Evolutionary conservation across 352 stramenopile genomes (phyloP).

Genomic region (Globisporangium irregulare): DNA sequence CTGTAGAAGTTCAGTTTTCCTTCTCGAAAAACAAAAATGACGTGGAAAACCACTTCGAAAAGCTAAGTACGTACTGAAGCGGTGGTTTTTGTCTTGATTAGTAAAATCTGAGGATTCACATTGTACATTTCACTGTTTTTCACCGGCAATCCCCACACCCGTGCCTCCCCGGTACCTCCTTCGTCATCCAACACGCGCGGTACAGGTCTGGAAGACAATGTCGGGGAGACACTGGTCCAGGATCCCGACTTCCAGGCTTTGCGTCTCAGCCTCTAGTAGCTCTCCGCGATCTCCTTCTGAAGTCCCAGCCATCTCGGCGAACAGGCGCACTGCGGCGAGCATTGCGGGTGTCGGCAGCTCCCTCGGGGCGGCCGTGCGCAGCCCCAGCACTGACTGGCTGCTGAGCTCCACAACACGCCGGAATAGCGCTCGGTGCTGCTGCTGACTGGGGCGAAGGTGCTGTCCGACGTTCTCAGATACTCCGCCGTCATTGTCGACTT

Average conservation of each 20-base stretch:
- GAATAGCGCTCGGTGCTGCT: neutral
- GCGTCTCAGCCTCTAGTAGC: no score
- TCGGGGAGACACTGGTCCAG: constrained; percentile 17
- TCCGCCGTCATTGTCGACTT: neutral
- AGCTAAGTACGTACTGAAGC: no score
- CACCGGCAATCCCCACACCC: no score
- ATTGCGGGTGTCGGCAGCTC: constrained; percentile 19
- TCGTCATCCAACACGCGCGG: neutral
- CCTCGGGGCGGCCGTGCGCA: constrained; percentile 18
- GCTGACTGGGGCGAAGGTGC: neutral
- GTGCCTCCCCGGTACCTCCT: no score
- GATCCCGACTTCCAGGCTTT: neutral
- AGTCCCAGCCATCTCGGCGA: neutral
- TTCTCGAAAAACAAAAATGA: no score
- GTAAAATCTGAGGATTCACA: no score
- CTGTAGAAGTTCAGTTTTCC: no score
- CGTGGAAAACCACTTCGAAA: no score
- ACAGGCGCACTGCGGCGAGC: constrained; percentile 12
- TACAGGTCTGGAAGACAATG: constrained; percentile 8
- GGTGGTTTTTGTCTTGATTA: no score
- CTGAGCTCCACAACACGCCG: constrained; percentile 10
- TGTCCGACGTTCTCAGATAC: neutral
- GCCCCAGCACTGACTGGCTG: constrained; percentile 20
- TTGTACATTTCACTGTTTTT: no score
- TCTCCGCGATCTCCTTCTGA: neutral